phyloP scores from a whole-genome alignment of 139 green algal species.

The Chlorella vulgaris region DNA sequence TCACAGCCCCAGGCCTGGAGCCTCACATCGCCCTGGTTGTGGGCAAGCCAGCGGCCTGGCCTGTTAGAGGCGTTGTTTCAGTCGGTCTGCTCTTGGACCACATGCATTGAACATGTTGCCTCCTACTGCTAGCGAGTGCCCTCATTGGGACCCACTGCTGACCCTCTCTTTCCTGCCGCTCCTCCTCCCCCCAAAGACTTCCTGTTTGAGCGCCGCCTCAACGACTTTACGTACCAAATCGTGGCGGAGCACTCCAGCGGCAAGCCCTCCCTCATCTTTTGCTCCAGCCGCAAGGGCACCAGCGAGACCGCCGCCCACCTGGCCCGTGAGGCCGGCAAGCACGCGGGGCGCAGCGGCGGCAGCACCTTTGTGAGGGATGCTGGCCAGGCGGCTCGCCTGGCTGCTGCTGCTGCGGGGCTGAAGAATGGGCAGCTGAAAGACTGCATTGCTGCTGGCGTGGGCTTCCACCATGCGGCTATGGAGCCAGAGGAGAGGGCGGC shows the following conservation, averaged over 20 bases:
- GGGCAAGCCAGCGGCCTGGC: no score
- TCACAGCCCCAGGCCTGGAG: no score
- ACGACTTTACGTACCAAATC: conserved; percentile 71
- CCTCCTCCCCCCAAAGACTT: conserved; percentile 47
- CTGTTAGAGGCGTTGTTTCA: no score
- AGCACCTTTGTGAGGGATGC: conserved; percentile 50
- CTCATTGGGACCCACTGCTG: not conserved
- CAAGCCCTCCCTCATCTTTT: conserved; percentile 92
- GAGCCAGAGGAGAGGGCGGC: conserved; percentile 66
- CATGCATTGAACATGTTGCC: no score
- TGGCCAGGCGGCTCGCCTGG: conserved; percentile 53
- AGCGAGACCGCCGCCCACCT: conserved; percentile 72
- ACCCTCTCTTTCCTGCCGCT: not conserved
- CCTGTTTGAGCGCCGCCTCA: conserved; percentile 84
- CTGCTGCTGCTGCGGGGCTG: conserved; percentile 20
- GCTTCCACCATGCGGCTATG: conserved; percentile 86
- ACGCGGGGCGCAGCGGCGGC: not conserved
- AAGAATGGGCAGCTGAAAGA: conserved; percentile 54
- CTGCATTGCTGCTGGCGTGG: conserved; percentile 63
- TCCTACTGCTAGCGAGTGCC: not conserved
- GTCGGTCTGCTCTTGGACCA: no score
- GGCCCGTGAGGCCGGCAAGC: conserved; percentile 36
- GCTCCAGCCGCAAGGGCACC: conserved; percentile 82
- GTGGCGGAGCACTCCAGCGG: conserved; percentile 72
- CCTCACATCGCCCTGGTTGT: no score